Evolutionary conservation across 2,329 filamentous ascomycete genomes (phyloP).

Genomic region (Diplodia scrobiculata): DNA sequence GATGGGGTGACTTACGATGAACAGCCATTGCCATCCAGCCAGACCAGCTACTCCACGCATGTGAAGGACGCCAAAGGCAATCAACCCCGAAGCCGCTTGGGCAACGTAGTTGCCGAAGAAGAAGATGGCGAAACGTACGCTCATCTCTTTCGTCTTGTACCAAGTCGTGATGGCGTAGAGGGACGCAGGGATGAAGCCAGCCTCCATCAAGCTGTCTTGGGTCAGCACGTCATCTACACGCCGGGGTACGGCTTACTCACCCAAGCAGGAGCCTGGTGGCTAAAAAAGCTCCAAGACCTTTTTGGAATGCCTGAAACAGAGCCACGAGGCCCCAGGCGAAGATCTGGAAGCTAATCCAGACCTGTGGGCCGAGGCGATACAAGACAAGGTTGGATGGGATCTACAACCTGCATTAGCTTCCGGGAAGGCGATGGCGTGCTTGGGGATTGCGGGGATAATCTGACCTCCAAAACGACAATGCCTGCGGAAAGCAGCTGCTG

Average conservation of each 20-base stretch:
- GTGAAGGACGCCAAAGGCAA: conserved; percentile 63
- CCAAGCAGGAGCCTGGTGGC: conserved; percentile 47
- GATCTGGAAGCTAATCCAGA: conserved; percentile 47
- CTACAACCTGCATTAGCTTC: conserved; percentile 22
- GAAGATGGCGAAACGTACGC: conserved; percentile 62
- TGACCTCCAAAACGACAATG: conserved; percentile 39
- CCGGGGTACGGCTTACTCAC: conserved; percentile 29
- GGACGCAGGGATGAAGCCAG: conserved; percentile 53
- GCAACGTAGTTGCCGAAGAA: conserved; percentile 61
- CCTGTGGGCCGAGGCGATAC: conserved; percentile 43
- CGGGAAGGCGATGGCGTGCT: conserved; percentile 1
- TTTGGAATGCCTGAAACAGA: conserved; percentile 48
- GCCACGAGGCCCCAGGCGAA: conserved; percentile 46
- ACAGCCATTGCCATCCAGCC: conserved; percentile 48
- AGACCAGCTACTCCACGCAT: conserved; percentile 58
- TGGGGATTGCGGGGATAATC: neutral
- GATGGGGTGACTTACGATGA: conserved; percentile 37
- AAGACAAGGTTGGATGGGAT: conserved; percentile 31
- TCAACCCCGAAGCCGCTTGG: conserved; percentile 62
- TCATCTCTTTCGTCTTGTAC: conserved; percentile 62
- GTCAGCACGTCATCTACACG: neutral
- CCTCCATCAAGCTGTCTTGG: conserved; percentile 37
- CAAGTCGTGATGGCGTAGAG: conserved; percentile 56
- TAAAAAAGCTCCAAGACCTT: conserved; percentile 44
- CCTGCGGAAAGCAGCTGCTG: conserved; percentile 42